These are phyloP conservation scores for Gynochthodes officinalis DNA, from an alignment of 257 asterid genomes.

Conservation along the genomic window DNA sequence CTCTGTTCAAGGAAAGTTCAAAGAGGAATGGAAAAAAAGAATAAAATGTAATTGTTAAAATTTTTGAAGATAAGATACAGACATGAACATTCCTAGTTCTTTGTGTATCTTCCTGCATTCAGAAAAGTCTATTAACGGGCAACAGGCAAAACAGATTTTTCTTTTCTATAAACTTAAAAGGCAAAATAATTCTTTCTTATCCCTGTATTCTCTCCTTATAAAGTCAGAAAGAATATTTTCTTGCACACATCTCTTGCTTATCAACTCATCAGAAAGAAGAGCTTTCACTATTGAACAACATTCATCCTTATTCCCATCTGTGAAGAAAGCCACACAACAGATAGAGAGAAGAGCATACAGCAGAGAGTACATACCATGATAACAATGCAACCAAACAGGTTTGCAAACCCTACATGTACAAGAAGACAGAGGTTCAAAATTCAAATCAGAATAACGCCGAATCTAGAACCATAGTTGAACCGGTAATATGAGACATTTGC, in stretches of 20 bases:
- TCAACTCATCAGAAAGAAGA: neutral
- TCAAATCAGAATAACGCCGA: conserved; percentile 8
- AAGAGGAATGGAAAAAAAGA: neutral
- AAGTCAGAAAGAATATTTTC: neutral
- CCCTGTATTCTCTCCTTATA: neutral
- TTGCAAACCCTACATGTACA: conserved; percentile 72
- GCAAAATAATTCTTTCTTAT: neutral
- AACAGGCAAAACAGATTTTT: neutral
- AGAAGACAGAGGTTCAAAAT: conserved; percentile 26
- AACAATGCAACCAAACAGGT: conserved; percentile 87
- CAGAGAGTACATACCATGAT: conserved; percentile 63
- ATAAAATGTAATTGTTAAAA: neutral
- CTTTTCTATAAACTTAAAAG: neutral
- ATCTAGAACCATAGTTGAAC: neutral
- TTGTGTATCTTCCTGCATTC: no score
- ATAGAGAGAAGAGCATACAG: no score
- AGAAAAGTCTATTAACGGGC: neutral
- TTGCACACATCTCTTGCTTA: neutral
- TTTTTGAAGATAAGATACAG: neutral
- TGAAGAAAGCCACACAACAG: neutral
- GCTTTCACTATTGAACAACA: neutral
- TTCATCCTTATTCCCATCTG: conserved; percentile 1
- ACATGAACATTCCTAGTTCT: no score
- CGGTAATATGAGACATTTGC: neutral
- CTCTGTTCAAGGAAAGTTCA: neutral